Evolutionary conservation across 495 filamentous ascomycete species (phyloP).

Genomic region (Lophiotrema nucula): DNA sequence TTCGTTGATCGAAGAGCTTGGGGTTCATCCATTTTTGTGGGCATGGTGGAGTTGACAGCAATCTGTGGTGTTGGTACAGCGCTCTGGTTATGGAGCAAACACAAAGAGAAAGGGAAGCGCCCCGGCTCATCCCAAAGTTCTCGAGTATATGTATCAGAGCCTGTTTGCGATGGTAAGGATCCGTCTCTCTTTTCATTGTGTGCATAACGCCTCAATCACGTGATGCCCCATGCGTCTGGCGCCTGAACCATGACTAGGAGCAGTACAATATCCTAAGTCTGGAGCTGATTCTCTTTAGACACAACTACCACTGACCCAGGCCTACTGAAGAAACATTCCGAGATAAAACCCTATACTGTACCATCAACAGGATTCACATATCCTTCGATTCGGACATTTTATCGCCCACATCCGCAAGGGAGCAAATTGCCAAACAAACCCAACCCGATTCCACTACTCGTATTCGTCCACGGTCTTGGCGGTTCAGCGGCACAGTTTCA

Average conservation of each 20-base stretch:
- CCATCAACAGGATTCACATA: conserved; percentile 57
- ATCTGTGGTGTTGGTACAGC: conserved; percentile 32
- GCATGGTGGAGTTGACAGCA: conserved; percentile 34
- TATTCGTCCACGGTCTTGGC: conserved; percentile 89
- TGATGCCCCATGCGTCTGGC: background rate
- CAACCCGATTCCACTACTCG: conserved; percentile 74
- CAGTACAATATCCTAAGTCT: too few relatives aligned
- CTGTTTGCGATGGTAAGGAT: conserved; percentile 16
- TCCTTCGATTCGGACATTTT: conserved; percentile 77
- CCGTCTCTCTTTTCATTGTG: too few relatives aligned
- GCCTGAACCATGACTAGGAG: background rate
- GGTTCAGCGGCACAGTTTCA: conserved; percentile 87
- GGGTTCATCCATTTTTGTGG: conserved; percentile 16
- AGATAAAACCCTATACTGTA: conserved; percentile 63
- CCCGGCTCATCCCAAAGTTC: background rate
- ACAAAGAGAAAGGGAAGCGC: conserved; percentile 5
- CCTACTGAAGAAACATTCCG: conserved; percentile 73
- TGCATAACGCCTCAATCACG: conserved; percentile 17
- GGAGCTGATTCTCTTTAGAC: too few relatives aligned
- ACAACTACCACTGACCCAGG: conserved; percentile 60
- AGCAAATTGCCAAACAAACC: conserved; percentile 71
- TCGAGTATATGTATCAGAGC: background rate
- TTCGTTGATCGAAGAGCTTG: background rate
- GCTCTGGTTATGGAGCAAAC: conserved; percentile 33
- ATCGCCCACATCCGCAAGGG: conserved; percentile 74